Conservation (phyloP, 345 rosid species). For the Carallia pectinifolia region DNA sequence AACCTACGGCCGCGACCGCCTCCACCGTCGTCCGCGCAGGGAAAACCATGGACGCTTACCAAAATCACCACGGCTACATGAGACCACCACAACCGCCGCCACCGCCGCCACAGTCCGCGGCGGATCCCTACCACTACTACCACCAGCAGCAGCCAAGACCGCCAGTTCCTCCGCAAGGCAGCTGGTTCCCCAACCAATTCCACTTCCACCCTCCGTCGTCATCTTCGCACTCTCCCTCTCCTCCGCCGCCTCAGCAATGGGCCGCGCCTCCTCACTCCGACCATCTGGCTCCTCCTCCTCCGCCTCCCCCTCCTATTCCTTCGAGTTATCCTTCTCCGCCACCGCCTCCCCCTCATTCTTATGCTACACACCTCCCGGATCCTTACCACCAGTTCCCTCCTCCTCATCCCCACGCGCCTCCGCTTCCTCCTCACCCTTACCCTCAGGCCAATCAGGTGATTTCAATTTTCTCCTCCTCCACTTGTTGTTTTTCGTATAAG, state of each 20-base stretch:
- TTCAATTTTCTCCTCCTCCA: background rate
- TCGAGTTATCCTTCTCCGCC: constrained; percentile 35
- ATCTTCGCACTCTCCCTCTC: constrained; percentile 44
- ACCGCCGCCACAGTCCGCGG: background rate
- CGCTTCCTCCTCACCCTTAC: constrained; percentile 30
- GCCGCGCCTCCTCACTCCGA: constrained; percentile 32
- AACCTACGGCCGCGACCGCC: background rate
- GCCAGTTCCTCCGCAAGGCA: constrained; percentile 38
- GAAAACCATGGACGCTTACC: background rate
- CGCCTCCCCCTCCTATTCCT: constrained; percentile 25
- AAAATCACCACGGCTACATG: background rate
- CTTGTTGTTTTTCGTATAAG: background rate
- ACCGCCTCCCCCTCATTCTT: constrained; percentile 35
- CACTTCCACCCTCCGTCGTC: constrained; percentile 48
- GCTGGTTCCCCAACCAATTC: constrained; percentile 59
- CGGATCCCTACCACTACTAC: background rate
- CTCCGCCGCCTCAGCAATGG: constrained; percentile 58
- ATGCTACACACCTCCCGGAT: constrained; percentile 11
- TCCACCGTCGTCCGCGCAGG: too few relatives aligned
- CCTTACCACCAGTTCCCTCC: constrained; percentile 28
- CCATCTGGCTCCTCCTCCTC: constrained; percentile 18
- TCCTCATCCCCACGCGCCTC: constrained; percentile 29
- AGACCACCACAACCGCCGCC: constrained; percentile 3
- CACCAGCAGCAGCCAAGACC: constrained; percentile 23
- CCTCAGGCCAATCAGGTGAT: constrained; percentile 44